These are phyloP conservation scores for Fusarium nanum DNA, from an alignment of 2,329 filamentous ascomycete genomes.

Conservation along the genomic window DNA sequence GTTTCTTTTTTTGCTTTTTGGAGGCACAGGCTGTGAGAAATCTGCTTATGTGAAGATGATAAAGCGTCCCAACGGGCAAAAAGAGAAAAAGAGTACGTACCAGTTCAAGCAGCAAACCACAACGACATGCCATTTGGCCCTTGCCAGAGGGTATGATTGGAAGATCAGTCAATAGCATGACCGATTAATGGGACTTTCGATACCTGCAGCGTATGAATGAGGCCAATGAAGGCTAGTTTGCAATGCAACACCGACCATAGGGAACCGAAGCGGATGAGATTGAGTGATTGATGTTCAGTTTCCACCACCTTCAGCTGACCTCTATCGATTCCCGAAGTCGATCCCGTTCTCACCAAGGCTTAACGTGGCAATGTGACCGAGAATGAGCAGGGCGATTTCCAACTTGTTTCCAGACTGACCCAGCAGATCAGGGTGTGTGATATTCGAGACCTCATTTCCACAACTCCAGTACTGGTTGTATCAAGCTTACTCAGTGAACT, in stretches of 20 bases:
- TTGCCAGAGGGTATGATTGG: conserved; percentile 13
- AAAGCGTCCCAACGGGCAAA: conserved; percentile 25
- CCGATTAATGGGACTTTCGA: conserved; percentile 12
- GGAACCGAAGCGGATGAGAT: conserved; percentile 25
- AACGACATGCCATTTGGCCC: conserved; percentile 11
- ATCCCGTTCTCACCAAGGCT: conserved; percentile 28
- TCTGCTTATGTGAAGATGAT: conserved; percentile 40
- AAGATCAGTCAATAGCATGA: conserved; percentile 31
- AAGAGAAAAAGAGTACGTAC: conserved; percentile 17
- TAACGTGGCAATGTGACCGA: conserved; percentile 32
- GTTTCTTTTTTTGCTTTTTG: conserved; percentile 38
- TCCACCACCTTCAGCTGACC: conserved; percentile 30
- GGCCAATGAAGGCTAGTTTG: conserved; percentile 6
- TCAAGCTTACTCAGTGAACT: conserved; percentile 18
- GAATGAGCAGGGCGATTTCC: conserved; percentile 10
- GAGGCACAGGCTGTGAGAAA: conserved; percentile 18
- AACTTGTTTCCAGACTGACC: conserved; percentile 11
- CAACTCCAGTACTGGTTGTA: conserved; percentile 15
- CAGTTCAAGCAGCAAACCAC: background rate
- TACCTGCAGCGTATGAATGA: conserved; percentile 4
- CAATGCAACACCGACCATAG: conserved; percentile 18
- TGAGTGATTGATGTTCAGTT: conserved; percentile 27
- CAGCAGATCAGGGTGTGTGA: conserved; percentile 12
- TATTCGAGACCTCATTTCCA: conserved; percentile 11
- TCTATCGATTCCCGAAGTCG: conserved; percentile 41